Conservation (phyloP, 495 filamentous ascomycete genomes). For the Lasiosphaeria ovina region DNA sequence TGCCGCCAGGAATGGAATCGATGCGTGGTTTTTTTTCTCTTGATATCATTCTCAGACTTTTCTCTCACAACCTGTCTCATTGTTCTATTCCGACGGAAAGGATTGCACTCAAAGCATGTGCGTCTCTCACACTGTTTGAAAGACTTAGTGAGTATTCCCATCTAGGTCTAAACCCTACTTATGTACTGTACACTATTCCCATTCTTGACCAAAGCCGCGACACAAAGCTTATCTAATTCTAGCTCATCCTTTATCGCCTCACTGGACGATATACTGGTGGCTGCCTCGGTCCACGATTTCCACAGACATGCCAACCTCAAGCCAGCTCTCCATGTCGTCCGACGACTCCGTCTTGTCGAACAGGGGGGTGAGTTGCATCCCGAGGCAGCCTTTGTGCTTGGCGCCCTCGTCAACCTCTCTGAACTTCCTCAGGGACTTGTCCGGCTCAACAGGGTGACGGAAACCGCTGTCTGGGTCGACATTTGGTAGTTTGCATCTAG, state of each 20-base stretch:
- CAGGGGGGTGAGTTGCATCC: constrained; percentile 78
- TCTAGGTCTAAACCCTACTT: too few species aligned
- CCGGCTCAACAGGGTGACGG: constrained; percentile 71
- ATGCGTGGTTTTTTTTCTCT: too few species aligned
- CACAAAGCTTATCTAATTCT: too few species aligned
- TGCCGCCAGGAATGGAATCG: too few species aligned
- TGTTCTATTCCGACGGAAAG: too few species aligned
- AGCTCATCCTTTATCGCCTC: not conserved
- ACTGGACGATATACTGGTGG: constrained; percentile 43
- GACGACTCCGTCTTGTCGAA: constrained; percentile 30
- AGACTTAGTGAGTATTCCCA: too few species aligned
- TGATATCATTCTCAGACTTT: too few species aligned
- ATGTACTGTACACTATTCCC: too few species aligned
- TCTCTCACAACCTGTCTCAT: too few species aligned
- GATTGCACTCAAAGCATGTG: too few species aligned
- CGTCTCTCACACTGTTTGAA: too few species aligned
- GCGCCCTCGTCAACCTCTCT: constrained; percentile 74
- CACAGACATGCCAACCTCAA: constrained; percentile 46
- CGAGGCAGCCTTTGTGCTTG: constrained; percentile 67
- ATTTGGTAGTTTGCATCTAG: constrained; percentile 79
- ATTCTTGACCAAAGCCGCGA: too few species aligned
- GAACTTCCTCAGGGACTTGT: constrained; percentile 65
- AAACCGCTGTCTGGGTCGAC: constrained; percentile 71
- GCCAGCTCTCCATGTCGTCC: constrained; percentile 36
- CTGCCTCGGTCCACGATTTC: constrained; percentile 37